Conservation (phyloP, 2,329 filamentous ascomycete species). For the Knoxdaviesia proteae region DNA sequence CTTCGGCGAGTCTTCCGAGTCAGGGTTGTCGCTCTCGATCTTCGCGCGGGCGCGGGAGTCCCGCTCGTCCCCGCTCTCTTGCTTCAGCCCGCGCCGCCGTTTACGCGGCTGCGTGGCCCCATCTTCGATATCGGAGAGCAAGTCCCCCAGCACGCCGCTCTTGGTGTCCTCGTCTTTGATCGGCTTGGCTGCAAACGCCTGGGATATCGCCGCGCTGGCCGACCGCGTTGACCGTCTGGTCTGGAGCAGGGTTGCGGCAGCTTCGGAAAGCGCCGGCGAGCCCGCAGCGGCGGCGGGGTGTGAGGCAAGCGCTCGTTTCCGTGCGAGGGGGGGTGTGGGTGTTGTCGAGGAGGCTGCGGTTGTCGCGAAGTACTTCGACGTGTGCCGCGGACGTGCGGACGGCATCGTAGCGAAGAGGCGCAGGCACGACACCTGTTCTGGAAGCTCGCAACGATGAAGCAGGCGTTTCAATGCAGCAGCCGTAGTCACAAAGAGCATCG, state of each 20-base stretch:
- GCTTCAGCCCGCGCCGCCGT: conserved; percentile 21
- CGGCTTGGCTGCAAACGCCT: not conserved
- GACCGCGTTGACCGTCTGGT: conserved; percentile 9
- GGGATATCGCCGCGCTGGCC: conserved; percentile 4
- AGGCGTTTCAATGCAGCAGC: too few relatives aligned
- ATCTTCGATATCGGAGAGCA: conserved; percentile 37
- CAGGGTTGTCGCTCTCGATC: conserved; percentile 4
- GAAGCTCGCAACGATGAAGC: too few relatives aligned
- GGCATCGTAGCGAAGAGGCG: not conserved
- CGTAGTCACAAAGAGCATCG: too few relatives aligned
- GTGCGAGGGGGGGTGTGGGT: conserved; percentile 2
- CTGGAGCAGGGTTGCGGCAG: too few relatives aligned
- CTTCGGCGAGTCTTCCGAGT: not conserved
- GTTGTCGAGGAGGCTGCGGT: conserved; percentile 1
- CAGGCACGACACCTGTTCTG: not conserved
- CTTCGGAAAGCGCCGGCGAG: too few relatives aligned
- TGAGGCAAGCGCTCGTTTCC: too few relatives aligned
- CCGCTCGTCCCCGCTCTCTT: conserved; percentile 10
- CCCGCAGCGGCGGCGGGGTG: too few relatives aligned
- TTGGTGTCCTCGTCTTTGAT: conserved; percentile 1
- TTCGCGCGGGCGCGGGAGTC: conserved; percentile 5
- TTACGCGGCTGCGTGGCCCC: conserved; percentile 19
- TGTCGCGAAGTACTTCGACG: conserved; percentile 8
- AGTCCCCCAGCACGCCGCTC: not conserved
- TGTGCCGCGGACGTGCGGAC: not conserved